phyloP scores from a whole-genome alignment of 2,329 filamentous ascomycete genomes.

The Basipetospora chlamydospora region DNA sequence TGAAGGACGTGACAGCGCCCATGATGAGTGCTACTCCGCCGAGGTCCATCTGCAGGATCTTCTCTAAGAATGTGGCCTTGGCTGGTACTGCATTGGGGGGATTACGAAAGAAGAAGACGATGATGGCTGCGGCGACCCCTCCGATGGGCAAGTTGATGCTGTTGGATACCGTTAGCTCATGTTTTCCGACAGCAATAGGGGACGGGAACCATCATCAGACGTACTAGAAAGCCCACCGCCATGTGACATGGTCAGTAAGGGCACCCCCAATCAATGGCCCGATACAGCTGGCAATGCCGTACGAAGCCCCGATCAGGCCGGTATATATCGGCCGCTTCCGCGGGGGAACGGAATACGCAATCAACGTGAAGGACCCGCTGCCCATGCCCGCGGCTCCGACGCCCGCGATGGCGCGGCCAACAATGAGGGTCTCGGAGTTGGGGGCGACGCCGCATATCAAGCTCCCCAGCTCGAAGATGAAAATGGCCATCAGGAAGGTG shows the following conservation, averaged over 20 bases:
- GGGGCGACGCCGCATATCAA: conserved; percentile 32
- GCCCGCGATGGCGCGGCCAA: conserved; percentile 34
- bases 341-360: conserved; percentile 26
- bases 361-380: conserved; percentile 33
- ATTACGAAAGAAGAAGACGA: conserved; percentile 26
- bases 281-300: conserved; percentile 18
- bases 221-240: conserved; percentile 12
- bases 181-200: too few species aligned
- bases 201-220: not conserved
- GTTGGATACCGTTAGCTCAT: conserved; percentile 1
- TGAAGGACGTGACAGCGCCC: conserved; percentile 24
- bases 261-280: conserved; percentile 15
- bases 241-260: conserved; percentile 13
- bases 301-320: conserved; percentile 22
- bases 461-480: conserved; percentile 39
- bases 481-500: conserved; percentile 30
- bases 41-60: conserved; percentile 33
- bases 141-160: conserved; percentile 22
- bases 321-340: conserved; percentile 21
- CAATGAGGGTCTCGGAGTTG: conserved; percentile 31
- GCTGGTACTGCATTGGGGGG: conserved; percentile 23
- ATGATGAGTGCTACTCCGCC: conserved; percentile 29
- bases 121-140: conserved; percentile 15
- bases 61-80: conserved; percentile 23
- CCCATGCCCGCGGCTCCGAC: conserved; percentile 33